phyloP scores from a whole-genome alignment of 768 basidiomycete species.

The Amanita fuliginea region DNA sequence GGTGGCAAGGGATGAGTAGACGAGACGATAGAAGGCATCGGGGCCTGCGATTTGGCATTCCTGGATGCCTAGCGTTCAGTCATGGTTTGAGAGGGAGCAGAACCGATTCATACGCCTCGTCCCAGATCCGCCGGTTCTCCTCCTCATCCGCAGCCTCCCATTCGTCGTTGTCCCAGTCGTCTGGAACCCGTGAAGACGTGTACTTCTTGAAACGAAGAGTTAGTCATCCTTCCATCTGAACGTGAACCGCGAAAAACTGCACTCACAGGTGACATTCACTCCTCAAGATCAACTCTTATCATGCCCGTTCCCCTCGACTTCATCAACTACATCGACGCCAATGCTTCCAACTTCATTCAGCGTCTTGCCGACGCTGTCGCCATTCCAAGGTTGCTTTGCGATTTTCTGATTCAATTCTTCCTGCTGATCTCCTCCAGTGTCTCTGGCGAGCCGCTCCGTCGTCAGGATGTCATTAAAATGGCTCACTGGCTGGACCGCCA shows the following conservation, averaged over 20 bases:
- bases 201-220: not conserved
- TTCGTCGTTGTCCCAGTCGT: constrained; percentile 52
- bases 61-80: constrained; percentile 19
- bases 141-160: constrained; percentile 33
- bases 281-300: not conserved
- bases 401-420: not conserved
- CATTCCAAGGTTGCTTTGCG: constrained; percentile 52
- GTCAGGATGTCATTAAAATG: constrained; percentile 79
- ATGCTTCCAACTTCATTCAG: constrained; percentile 65
- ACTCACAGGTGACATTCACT: not conserved
- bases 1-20: constrained; percentile 36
- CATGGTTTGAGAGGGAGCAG: constrained; percentile 7
- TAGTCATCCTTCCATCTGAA: not conserved
- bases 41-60: constrained; percentile 43
- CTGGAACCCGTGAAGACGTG: constrained; percentile 15
- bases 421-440: constrained; percentile 30
- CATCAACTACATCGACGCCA: constrained; percentile 47
- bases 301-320: constrained; percentile 44
- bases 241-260: too few species aligned
- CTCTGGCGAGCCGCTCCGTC: constrained; percentile 58
- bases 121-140: constrained; percentile 49
- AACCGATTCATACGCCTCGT: constrained; percentile 49
- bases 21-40: constrained; percentile 59
- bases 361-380: constrained; percentile 74
- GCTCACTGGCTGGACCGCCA: constrained; percentile 68